These are phyloP conservation scores for Rubroboletus pulcherrimus DNA, from an alignment of 768 basidiomycete genomes.

Conservation along the genomic window DNA sequence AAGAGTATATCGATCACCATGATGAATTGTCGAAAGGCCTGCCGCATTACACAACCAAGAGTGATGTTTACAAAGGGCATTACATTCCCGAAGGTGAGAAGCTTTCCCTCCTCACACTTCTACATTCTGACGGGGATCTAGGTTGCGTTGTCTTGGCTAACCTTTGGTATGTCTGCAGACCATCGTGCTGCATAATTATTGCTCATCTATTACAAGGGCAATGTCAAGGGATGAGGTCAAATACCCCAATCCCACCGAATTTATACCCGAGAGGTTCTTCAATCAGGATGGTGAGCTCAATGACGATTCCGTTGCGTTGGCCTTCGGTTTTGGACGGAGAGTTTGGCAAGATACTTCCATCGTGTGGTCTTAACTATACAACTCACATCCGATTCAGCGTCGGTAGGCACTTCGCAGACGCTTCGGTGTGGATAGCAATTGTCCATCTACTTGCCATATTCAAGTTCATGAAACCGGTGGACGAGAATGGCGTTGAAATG, in stretches of 20 bases:
- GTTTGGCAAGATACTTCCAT: slow-evolving; percentile 16
- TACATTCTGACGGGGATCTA: slow-evolving; percentile 16
- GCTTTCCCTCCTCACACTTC: background rate
- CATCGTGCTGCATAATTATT: background rate
- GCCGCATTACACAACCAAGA: slow-evolving; percentile 25
- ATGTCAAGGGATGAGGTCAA: slow-evolving; percentile 27
- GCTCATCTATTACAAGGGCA: slow-evolving; percentile 21
- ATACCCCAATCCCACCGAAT: slow-evolving; percentile 27
- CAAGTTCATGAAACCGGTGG: slow-evolving; percentile 28
- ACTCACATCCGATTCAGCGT: slow-evolving; percentile 16
- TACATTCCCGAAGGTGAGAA: slow-evolving; percentile 26
- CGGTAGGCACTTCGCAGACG: slow-evolving; percentile 30
- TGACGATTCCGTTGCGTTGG: slow-evolving; percentile 18
- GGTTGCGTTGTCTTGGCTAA: slow-evolving; percentile 31
- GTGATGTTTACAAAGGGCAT: slow-evolving; percentile 25
- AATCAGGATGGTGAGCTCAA: slow-evolving; percentile 23
- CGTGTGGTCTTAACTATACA: background rate
- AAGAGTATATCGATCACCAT: background rate
- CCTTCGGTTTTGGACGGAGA: slow-evolving; percentile 31
- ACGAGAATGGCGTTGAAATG: slow-evolving; percentile 25
- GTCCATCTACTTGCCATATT: slow-evolving; percentile 30
- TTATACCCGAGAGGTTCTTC: slow-evolving; percentile 29
- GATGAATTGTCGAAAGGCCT: slow-evolving; percentile 17
- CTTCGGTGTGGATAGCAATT: slow-evolving; percentile 31
- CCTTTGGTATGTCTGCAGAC: slow-evolving; percentile 21